Evolutionary conservation across 805 yeast genomes (phyloP), one percentile per base, ranked within the genome.

Genomic region (Cyberlindnera bimundalis): DNA sequence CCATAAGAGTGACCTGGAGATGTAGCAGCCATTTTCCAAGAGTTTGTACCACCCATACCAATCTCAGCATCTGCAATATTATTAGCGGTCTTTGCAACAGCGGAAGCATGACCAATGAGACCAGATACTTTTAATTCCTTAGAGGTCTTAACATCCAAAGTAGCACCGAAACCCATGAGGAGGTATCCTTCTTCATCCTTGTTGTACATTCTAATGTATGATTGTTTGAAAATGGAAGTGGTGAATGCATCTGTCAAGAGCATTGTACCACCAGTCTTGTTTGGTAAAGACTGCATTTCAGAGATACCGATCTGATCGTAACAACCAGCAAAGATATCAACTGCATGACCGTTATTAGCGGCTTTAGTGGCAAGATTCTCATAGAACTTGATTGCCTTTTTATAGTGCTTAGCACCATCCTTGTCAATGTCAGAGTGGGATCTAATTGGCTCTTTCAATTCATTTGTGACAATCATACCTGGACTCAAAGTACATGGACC

Each of bases 401-500:
- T 83, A 68, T 80, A 86, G 61, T 89, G 96, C 58, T 82, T 82
- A 41, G 96, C 95, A 36, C 74, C 65, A 55, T 91, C 97, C 51
- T 89, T 81, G 62, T 93, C 98, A 51, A 93, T 86, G 62, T 93
- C 99, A 58, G 85, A 87, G 66, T 93, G 99, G 8, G 99, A 93
- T 71, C 99, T 80, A 55, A 93, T 84, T 35, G 99, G 96, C 65
- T 93, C 99, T 61, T 86, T 85, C 61, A 93, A 74, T 62, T 89
- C 93, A 18, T 83, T 79, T 33, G 91, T 87, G 21, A 93, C 99
- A 51, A 93, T 88, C 61, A 86, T 70, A 54, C 99, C 99, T 11
- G 99, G 98, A 33, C 84, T 84, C 59, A 84, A 80, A 33, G 99
- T 93, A 61, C 96, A 82, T 35, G 96, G 95, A 48, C 99, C 99